Conservation (phyloP, 2,329 filamentous ascomycete genomes). For the Exophiala mesophila region DNA sequence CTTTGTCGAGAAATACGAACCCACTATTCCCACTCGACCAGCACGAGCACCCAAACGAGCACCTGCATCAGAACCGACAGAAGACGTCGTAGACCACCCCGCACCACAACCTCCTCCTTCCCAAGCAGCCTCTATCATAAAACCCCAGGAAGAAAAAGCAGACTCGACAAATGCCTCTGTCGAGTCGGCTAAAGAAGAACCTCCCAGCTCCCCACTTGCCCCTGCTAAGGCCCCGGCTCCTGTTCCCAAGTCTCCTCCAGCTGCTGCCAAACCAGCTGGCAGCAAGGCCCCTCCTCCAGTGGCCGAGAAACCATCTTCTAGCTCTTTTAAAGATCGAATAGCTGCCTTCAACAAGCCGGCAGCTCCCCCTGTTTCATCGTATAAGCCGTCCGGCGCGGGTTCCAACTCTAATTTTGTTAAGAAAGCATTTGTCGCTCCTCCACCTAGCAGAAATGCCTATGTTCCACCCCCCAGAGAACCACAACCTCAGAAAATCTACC, state of each 20-base stretch:
- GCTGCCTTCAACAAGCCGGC: conserved; percentile 92
- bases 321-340: conserved; percentile 90
- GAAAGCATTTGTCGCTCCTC: conserved; percentile 94
- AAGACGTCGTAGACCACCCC: conserved; percentile 25
- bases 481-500: conserved; percentile 70
- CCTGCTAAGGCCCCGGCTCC: conserved; percentile 30
- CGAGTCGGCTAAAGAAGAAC: conserved; percentile 22
- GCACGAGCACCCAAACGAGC: conserved; percentile 56
- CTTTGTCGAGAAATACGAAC: conserved; percentile 95
- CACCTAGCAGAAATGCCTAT: conserved; percentile 87
- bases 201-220: conserved; percentile 27
- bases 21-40: conserved; percentile 81
- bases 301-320: conserved; percentile 66
- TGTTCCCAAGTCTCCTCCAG: conserved; percentile 30
- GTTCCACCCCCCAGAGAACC: conserved; percentile 69
- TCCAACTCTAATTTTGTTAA: conserved; percentile 71
- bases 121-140: conserved; percentile 27
- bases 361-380: conserved; percentile 80
- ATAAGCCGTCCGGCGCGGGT: conserved; percentile 67
- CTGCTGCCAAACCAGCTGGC: conserved; percentile 37
- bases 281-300: conserved; percentile 53
- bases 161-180: conserved; percentile 1
- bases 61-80: conserved; percentile 57
- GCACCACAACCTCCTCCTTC: conserved; percentile 30
- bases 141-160: conserved; percentile 23